Base-by-base conservation (phyloP, 1,284 basidiomycete genomes). In the Moesziomyces antarcticus region DNA sequence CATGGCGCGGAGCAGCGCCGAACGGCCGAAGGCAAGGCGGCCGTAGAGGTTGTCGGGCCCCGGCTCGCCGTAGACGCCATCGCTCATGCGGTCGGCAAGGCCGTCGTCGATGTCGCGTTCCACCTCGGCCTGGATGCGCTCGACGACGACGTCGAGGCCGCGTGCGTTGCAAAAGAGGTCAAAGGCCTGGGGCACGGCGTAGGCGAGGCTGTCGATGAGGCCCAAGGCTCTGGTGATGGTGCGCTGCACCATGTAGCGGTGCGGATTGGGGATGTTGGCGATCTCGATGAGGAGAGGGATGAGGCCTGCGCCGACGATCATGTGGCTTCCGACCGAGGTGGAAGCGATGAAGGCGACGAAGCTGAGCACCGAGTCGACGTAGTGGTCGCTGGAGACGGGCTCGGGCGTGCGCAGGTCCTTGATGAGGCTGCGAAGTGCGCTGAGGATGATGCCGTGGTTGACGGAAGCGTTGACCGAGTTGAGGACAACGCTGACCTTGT, bases 231-330 rank as follows among this genome's bases (percentile, higher is more conserved):
- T 72, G 16, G 82, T 73, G 24, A 78, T 66, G 30, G 80, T 83
- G 27, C 82, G 73, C 60, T 81, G 80, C 11, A 81, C 77, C 61
- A 83, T 75, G 70, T 78, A 80, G 11, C 63, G 52, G 24, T 75
- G 61, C 3, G 77, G 68, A 8, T 61, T 53, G 14, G 35, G 30
- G 47, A 75, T 73, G 35, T 69, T 56, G 42, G 80, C 50, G 9
- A 84, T 57, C 45, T 80, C 66, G 50, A 84, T 51, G 16, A 99
- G 87, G 9, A 96, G 86, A 1, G 93, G 93, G 30, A 99, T 89
- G 47, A 98, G 86, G 3, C 97, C 97, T n/a, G 97, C 95, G n/a
- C 93, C 92, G 60, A 98, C 92, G 45, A 98, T 90, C 91, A 97
- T 93, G 79, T 92, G 93, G 35, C 92, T 93, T 33, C 93, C 93